These are phyloP conservation scores for Rosa persica DNA, from an alignment of 306 rosid genomes.

Conservation along the genomic window DNA sequence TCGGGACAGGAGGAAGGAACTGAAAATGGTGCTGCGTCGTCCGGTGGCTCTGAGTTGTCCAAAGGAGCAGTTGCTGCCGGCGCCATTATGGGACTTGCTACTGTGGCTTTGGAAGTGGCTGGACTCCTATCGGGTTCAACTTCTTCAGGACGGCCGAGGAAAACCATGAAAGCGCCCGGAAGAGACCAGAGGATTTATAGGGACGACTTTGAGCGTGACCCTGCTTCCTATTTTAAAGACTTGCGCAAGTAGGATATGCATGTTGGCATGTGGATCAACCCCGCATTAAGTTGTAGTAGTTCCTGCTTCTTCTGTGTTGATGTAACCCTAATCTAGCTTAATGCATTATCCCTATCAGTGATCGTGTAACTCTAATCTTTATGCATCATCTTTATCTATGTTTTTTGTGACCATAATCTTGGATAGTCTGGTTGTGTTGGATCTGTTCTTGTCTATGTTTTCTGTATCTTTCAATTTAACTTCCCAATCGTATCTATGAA, in stretches of 20 bases:
- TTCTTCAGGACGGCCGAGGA: neutral
- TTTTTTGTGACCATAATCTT: neutral
- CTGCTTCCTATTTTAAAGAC: slow-evolving; percentile 22
- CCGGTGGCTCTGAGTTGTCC: neutral
- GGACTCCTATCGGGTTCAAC: neutral
- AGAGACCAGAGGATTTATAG: slow-evolving; percentile 11
- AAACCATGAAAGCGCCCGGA: slow-evolving; percentile 34
- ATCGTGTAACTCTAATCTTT: too few species aligned
- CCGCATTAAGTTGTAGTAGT: too few species aligned
- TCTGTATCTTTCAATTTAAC: too few species aligned
- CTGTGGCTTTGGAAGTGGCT: neutral
- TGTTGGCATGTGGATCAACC: too few species aligned
- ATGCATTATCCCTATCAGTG: too few species aligned
- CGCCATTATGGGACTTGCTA: neutral
- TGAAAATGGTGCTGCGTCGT: neutral
- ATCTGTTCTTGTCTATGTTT: neutral
- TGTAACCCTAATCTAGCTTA: too few species aligned
- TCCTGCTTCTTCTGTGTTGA: too few species aligned
- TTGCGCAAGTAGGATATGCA: slow-evolving; percentile 18
- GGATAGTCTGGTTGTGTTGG: neutral
- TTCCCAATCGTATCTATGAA: neutral
- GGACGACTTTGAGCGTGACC: slow-evolving; percentile 28
- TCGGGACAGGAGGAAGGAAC: too few species aligned
- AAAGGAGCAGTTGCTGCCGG: neutral
- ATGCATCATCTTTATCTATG: too few species aligned